phyloP scores from a whole-genome alignment of 2,329 filamentous ascomycete genomes.

The Helminthosporium solani region DNA sequence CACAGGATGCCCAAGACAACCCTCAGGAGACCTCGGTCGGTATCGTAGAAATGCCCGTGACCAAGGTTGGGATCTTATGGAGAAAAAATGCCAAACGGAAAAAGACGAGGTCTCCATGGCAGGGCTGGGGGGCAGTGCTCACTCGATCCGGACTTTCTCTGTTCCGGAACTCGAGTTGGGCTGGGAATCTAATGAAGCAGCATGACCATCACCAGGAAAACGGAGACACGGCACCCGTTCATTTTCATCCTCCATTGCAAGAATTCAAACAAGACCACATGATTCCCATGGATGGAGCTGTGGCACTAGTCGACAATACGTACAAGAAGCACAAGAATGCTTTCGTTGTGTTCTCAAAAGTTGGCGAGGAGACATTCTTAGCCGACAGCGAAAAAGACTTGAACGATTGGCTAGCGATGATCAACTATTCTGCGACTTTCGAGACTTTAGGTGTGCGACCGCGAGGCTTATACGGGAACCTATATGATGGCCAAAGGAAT shows the following conservation, averaged over 20 bases:
- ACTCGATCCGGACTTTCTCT: slow-evolving; percentile 97
- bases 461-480: slow-evolving; percentile 79
- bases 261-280: slow-evolving; percentile 92
- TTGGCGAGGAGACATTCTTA: slow-evolving; percentile 83
- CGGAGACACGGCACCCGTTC: slow-evolving; percentile 73
- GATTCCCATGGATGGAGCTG: slow-evolving; percentile 90
- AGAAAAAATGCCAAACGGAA: slow-evolving; percentile 92
- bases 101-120: slow-evolving; percentile 93
- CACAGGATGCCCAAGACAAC: slow-evolving; percentile 79
- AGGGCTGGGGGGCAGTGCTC: slow-evolving; percentile 96
- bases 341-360: slow-evolving; percentile 82
- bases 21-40: slow-evolving; percentile 79
- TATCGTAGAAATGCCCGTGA: slow-evolving; percentile 95
- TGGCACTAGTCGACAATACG: slow-evolving; percentile 78
- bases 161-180: slow-evolving; percentile 90
- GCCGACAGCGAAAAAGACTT: slow-evolving; percentile 88
- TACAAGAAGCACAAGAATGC: slow-evolving; percentile 97
- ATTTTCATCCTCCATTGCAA: slow-evolving; percentile 85
- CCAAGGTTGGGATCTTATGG: slow-evolving; percentile 93
- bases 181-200: slow-evolving; percentile 86
- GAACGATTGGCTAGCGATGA: slow-evolving; percentile 94
- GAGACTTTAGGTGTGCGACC: slow-evolving; percentile 88
- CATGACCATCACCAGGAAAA: slow-evolving; percentile 79
- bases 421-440: slow-evolving; percentile 96
- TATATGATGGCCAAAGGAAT: slow-evolving; percentile 78